Evolutionary conservation across 805 yeast species (phyloP), one percentile per base, ranked within the genome.

Genomic region (Wilhelminamyces savonicus): DNA sequence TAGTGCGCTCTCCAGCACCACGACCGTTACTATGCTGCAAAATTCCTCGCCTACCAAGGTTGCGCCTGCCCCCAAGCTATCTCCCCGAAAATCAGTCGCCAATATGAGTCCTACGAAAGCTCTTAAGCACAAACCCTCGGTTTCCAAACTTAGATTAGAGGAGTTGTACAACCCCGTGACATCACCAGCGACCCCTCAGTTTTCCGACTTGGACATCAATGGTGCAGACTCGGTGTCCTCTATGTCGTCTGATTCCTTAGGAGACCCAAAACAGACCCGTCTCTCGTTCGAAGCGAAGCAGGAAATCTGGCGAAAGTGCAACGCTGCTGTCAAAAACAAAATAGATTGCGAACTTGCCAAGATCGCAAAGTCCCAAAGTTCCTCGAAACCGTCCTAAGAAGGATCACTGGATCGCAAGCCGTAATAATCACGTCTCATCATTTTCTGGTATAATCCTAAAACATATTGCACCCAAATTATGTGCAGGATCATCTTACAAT

Each of bases 281-380:
- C 22, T 34, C n/a, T n/a, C n/a, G n/a, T n/a, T n/a, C n/a, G n/a
- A n/a, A n/a, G n/a, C n/a, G n/a, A n/a, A n/a, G n/a, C n/a, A n/a
- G 13, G 57, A 53, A 9, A 20, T 52, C 10, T 53, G 50, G 37
- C 52, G 49, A 12, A 56, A 54, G 36, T 57, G 62, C 36, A 43
- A 41, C 31, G n/a, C 11, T 3, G 59, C 59, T 2, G 48, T 57
- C 4, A 26, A 34, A 15, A 53, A 48, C 12, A 47, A 48, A 33
- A 34, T 57, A 11, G 35, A 34, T 17, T 25, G 29, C 19, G 60
- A 50, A 34, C 36, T 32, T 23, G 15, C 24, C 5, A 27, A 33
- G 20, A 27, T 17, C 21, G 13, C 23, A 19, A 14, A 18, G 13
- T 7, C 14, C 9, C 16, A 13, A 20, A n/a, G 27, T 4, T n/a